A percentile compares a stretch with the other conserved stretches of the same genome.
These are phyloP conservation scores for Urostyla sp. DNA, from an alignment of 73 alveolate species.

Conservation along the genomic window DNA sequence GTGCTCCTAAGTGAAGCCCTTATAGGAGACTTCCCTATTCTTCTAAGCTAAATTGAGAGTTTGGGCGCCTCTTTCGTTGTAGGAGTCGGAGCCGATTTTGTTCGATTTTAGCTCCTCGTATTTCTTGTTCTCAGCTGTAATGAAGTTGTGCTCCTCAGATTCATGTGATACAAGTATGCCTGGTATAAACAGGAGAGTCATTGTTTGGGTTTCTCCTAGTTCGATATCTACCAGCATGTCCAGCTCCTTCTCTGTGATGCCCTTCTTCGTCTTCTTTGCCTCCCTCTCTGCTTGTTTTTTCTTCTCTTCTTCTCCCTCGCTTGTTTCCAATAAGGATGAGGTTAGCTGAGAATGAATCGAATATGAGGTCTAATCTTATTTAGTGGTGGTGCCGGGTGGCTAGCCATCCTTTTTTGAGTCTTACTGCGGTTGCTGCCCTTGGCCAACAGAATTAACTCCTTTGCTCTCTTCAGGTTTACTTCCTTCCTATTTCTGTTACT, in stretches of 20 bases:
- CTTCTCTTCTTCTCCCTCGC: slow-evolving; percentile 75
- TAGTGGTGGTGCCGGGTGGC: slow-evolving; percentile 22
- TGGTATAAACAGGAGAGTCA: slow-evolving; percentile 64
- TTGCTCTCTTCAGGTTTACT: slow-evolving; percentile 23
- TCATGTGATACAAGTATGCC: slow-evolving; percentile 40
- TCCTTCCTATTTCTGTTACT: not conserved
- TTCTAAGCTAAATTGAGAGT: slow-evolving; percentile 81
- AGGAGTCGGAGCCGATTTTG: slow-evolving; percentile 73
- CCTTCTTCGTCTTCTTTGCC: slow-evolving; percentile 57
- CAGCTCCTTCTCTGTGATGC: slow-evolving; percentile 61
- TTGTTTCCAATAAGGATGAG: slow-evolving; percentile 60
- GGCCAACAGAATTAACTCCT: not conserved
- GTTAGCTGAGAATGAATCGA: slow-evolving; percentile 64
- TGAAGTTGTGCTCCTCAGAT: slow-evolving; percentile 42
- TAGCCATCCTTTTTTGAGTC: not conserved
- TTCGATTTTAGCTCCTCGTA: slow-evolving; percentile 56
- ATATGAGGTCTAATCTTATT: slow-evolving; percentile 47
- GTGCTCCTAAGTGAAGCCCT: slow-evolving; percentile 47
- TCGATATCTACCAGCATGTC: slow-evolving; percentile 75
- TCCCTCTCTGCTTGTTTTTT: slow-evolving; percentile 51
- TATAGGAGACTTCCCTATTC: slow-evolving; percentile 70
- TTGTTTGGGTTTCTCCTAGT: slow-evolving; percentile 83
- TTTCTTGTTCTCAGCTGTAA: slow-evolving; percentile 57
- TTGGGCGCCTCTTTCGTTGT: slow-evolving; percentile 73
- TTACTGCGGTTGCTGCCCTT: slow-evolving; percentile 5